phyloP scores from a whole-genome alignment of 495 filamentous ascomycete genomes.

The Aspergillus ellipticus region DNA sequence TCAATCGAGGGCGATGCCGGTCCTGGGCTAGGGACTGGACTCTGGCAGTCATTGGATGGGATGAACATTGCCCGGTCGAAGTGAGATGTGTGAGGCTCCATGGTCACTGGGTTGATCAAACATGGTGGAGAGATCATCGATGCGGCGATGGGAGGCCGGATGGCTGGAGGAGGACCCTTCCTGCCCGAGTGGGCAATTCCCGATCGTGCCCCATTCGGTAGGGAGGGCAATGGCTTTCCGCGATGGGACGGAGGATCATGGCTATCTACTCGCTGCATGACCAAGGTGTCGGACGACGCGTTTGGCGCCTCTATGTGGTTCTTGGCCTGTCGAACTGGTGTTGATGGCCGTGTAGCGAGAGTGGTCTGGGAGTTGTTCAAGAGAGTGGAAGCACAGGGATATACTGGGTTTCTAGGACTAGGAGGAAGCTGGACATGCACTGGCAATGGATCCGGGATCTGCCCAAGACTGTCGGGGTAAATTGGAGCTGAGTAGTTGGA shows the following conservation, averaged over 20 bases:
- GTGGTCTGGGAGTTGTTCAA: conserved; percentile 33
- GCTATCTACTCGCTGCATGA: conserved; percentile 32
- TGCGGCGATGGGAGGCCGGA: conserved; percentile 33
- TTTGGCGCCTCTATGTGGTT: conserved; percentile 16
- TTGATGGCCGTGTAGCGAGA: conserved; percentile 24
- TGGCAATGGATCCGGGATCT: conserved; percentile 30
- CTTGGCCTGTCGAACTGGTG: conserved; percentile 26
- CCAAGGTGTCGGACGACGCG: conserved; percentile 30
- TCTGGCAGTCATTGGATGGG: conserved; percentile 39
- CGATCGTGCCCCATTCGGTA: conserved; percentile 27
- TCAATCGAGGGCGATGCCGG: conserved; percentile 35
- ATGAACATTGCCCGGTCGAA: conserved; percentile 47
- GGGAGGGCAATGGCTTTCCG: conserved; percentile 35
- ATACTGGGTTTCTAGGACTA: conserved; percentile 21
- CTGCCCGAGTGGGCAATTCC: conserved; percentile 16
- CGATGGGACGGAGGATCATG: conserved; percentile 28
- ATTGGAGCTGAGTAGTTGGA: conserved; percentile 34
- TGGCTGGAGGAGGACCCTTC: conserved; percentile 29
- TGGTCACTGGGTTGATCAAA: conserved; percentile 41
- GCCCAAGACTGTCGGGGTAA: conserved; percentile 29
- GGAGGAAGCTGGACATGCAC: conserved; percentile 19
- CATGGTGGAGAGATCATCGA: conserved; percentile 44
- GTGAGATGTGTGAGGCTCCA: conserved; percentile 43
- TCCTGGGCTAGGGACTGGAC: conserved; percentile 39
- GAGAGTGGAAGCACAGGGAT: conserved; percentile 32